phyloP scores from a whole-genome alignment of 2,329 filamentous ascomycete genomes.

The Cladorrhinum sp. region DNA sequence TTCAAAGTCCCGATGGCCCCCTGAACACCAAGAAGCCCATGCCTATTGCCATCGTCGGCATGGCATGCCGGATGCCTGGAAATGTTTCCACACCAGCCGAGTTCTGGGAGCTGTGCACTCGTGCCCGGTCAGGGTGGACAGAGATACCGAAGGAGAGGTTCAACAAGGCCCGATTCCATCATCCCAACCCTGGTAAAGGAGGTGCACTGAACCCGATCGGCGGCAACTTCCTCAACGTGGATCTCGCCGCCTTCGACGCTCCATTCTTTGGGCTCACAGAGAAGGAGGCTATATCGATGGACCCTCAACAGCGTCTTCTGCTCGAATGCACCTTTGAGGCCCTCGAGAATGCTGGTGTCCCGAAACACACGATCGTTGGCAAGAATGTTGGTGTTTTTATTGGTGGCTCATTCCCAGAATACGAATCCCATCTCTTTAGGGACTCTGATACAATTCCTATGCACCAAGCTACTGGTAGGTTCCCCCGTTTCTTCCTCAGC shows the following conservation, averaged over 20 bases:
- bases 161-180: constrained; percentile 37
- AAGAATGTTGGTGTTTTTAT: constrained; percentile 50
- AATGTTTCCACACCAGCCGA: constrained; percentile 40
- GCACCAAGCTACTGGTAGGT: constrained; percentile 49
- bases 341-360: constrained; percentile 50
- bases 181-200: constrained; percentile 42
- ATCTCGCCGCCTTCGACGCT: constrained; percentile 48
- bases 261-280: constrained; percentile 52
- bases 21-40: constrained; percentile 30
- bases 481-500: background rate
- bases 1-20: constrained; percentile 21
- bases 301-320: constrained; percentile 52
- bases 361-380: constrained; percentile 46
- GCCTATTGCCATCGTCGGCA: constrained; percentile 47
- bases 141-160: constrained; percentile 47
- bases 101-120: constrained; percentile 44
- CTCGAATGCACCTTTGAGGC: constrained; percentile 55
- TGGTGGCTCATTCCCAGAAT: constrained; percentile 47
- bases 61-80: constrained; percentile 46
- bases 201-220: constrained; percentile 39
- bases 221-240: constrained; percentile 44
- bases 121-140: constrained; percentile 40
- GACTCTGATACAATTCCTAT: constrained; percentile 48
- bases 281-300: constrained; percentile 50
- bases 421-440: constrained; percentile 43